Percentiles rank a stretch among this genome's conserved stretches.
Conservation (phyloP, 768 basidiomycete genomes). For the Brasilioporus rufonigricans region DNA sequence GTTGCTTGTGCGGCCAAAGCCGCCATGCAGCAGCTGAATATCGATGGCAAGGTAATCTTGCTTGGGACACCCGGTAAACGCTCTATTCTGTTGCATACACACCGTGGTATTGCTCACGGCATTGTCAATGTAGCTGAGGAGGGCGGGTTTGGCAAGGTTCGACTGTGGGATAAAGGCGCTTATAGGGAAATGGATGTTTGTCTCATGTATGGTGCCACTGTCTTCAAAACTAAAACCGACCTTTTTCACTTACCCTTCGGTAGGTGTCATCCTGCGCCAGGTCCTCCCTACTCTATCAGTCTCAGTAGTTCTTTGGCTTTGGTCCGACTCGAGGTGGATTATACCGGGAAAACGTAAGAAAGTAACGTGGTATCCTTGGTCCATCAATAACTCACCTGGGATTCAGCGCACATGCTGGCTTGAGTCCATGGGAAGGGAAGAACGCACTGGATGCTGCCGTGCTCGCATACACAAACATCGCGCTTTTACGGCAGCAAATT, state of each 20-base stretch:
- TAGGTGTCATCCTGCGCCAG: conserved; percentile 83
- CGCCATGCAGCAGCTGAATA: conserved; percentile 57
- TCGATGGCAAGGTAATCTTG: conserved; percentile 66
- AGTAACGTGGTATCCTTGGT: not conserved
- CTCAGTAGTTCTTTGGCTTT: conserved; percentile 65
- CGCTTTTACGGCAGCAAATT: conserved; percentile 79
- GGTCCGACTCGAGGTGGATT: conserved; percentile 59
- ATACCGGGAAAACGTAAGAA: conserved; percentile 67
- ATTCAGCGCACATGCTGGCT: conserved; percentile 68
- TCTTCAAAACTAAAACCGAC: not conserved
- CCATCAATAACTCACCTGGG: not conserved
- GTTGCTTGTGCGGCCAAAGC: conserved; percentile 67
- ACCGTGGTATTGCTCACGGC: not conserved
- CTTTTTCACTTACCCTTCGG: not conserved
- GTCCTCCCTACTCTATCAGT: conserved; percentile 66
- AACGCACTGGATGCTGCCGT: conserved; percentile 89
- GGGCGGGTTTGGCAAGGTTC: conserved; percentile 70
- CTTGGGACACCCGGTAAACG: conserved; percentile 73
- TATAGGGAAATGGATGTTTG: conserved; percentile 78
- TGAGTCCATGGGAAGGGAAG: conserved; percentile 82
- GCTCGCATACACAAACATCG: conserved; percentile 76
- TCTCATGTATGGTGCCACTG: conserved; percentile 51
- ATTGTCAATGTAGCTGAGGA: conserved; percentile 58
- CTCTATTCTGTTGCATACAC: not conserved
- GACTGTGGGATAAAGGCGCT: conserved; percentile 65